Conservation (phyloP, 306 rosid species). For the Vigna mungo region DNA sequence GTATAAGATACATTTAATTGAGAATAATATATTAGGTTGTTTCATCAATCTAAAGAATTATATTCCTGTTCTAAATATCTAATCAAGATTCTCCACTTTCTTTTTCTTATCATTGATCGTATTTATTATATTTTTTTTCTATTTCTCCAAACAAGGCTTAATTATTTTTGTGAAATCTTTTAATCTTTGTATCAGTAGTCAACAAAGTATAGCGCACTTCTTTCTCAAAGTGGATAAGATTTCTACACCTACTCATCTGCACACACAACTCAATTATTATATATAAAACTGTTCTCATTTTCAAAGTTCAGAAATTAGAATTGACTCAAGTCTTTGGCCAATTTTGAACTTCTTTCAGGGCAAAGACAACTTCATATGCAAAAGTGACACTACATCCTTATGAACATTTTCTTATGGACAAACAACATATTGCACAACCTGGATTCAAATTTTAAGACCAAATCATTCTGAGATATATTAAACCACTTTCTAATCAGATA, state of each 20-base stretch:
- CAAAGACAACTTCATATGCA: background rate
- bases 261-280: too few species aligned
- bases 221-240: background rate
- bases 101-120: too few species aligned
- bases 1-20: too few species aligned
- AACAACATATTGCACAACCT: background rate
- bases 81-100: too few species aligned
- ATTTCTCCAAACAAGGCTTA: too few species aligned
- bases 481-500: too few species aligned
- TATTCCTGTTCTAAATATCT: too few species aligned
- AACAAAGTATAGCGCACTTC: slow-evolving; percentile 37
- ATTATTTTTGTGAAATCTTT: background rate
- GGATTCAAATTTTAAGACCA: background rate
- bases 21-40: too few species aligned
- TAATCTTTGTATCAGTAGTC: slow-evolving; percentile 5
- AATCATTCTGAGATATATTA: too few species aligned
- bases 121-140: too few species aligned
- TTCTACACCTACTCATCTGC: background rate
- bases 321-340: background rate
- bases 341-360: background rate
- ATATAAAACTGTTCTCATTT: background rate
- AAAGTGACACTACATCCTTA: background rate
- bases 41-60: too few species aligned
- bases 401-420: background rate
- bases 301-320: background rate